Evolutionary conservation across 495 filamentous ascomycete species (phyloP).

Genomic region (Talaromyces stipitatus): DNA sequence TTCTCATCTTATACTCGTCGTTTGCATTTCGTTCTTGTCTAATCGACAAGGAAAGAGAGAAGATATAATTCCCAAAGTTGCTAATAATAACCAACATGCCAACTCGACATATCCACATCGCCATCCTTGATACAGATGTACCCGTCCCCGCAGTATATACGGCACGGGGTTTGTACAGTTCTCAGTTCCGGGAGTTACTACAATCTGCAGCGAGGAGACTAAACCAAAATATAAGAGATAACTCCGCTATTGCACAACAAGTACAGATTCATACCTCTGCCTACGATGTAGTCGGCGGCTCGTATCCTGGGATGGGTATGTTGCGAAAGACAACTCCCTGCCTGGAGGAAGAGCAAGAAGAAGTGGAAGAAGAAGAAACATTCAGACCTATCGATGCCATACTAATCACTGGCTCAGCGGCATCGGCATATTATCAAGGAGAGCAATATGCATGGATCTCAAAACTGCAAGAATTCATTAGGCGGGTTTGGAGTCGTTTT

Average conservation of each 20-base stretch:
- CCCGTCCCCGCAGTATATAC: slow-evolving; percentile 28
- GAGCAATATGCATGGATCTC: slow-evolving; percentile 25
- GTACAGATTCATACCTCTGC: slow-evolving; percentile 25
- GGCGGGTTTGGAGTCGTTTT: slow-evolving; percentile 24
- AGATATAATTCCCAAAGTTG: neutral
- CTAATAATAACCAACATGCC: neutral
- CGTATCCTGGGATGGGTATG: slow-evolving; percentile 19
- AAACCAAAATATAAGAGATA: slow-evolving; percentile 7
- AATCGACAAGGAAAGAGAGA: neutral
- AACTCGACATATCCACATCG: slow-evolving; percentile 24
- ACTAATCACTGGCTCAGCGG: slow-evolving; percentile 32
- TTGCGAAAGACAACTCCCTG: slow-evolving; percentile 11
- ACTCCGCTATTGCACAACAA: slow-evolving; percentile 7
- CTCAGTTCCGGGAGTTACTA: slow-evolving; percentile 28
- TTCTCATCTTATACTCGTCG: neutral
- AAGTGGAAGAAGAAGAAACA: neutral
- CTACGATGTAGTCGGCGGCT: slow-evolving; percentile 30
- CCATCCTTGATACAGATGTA: slow-evolving; percentile 33
- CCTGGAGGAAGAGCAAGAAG: neutral
- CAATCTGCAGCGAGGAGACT: slow-evolving; percentile 24
- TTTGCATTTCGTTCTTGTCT: neutral
- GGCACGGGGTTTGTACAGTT: slow-evolving; percentile 29
- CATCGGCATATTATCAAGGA: slow-evolving; percentile 23
- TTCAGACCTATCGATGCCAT: slow-evolving; percentile 27
- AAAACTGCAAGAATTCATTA: slow-evolving; percentile 21